Evolutionary conservation across 2,329 filamentous ascomycete genomes (phyloP).

Genomic region (Ceratocystis huliohia): DNA sequence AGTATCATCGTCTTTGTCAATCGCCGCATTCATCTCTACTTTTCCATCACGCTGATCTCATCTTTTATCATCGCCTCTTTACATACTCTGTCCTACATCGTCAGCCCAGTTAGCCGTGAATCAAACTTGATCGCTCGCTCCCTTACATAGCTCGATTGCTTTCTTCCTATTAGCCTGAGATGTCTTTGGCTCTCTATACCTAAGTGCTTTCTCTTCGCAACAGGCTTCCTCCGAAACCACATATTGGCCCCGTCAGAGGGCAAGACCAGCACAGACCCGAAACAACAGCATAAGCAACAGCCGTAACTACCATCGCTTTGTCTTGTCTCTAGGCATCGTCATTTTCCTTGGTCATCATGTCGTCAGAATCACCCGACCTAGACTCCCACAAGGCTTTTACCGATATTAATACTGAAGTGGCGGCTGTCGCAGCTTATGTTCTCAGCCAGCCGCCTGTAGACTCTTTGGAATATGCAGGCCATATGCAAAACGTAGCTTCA

Average conservation of each 20-base stretch:
- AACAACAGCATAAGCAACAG: neutral
- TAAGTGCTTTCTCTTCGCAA: neutral
- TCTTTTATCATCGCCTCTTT: neutral
- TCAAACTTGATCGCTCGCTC: too few species aligned
- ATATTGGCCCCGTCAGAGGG: neutral
- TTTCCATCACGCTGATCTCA: neutral
- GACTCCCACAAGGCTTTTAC: constrained; percentile 15
- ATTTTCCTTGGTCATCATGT: neutral
- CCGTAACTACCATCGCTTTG: neutral
- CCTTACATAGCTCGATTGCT: neutral
- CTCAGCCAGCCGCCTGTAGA: neutral
- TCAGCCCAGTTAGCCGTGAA: neutral
- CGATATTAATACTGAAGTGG: constrained; percentile 21
- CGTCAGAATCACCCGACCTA: neutral
- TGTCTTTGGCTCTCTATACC: neutral
- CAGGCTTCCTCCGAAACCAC: neutral
- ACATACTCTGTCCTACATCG: neutral
- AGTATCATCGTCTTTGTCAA: neutral
- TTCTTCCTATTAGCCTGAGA: neutral
- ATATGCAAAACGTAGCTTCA: neutral
- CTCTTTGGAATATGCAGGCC: neutral
- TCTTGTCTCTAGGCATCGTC: neutral
- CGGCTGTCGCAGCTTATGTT: constrained; percentile 20
- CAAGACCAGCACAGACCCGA: neutral
- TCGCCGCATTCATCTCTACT: neutral